Conservation (phyloP, 164 flowering plant genomes). For the Magnolia sinica region DNA sequence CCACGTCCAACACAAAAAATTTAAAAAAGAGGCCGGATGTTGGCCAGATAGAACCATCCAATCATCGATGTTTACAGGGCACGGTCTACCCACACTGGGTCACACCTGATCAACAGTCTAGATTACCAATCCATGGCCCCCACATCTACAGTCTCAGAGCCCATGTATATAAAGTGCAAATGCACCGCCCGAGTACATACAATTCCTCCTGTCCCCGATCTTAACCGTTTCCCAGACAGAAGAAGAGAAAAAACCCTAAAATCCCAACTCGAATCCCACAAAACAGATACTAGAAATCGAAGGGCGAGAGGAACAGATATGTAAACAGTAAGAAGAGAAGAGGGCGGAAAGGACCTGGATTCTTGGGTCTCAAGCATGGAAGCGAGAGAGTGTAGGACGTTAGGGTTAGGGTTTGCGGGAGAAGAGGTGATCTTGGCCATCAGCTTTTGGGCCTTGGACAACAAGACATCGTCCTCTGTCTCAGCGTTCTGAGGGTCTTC, state of each 20-base stretch:
- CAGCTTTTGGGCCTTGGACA: conserved; percentile 40
- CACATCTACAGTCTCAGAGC: neutral
- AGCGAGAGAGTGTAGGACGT: conserved; percentile 71
- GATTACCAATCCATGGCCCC: neutral
- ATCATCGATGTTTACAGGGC: too few relatives aligned
- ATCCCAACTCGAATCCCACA: neutral
- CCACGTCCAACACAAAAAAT: too few relatives aligned
- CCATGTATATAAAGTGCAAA: neutral
- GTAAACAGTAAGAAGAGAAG: neutral
- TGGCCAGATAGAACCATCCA: too few relatives aligned
- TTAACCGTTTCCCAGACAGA: neutral
- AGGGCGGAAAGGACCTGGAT: conserved; percentile 41
- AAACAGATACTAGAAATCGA: neutral
- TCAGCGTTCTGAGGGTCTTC: conserved; percentile 16
- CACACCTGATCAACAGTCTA: neutral
- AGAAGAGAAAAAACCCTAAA: neutral
- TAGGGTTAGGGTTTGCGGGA: conserved; percentile 60
- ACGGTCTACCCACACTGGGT: neutral
- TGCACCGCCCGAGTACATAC: neutral
- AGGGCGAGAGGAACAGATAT: neutral
- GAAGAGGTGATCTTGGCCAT: conserved; percentile 48
- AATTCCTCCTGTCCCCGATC: neutral
- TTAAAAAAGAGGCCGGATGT: too few relatives aligned
- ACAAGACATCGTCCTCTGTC: conserved; percentile 26
- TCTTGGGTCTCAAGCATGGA: conserved; percentile 79